A percentile compares a stretch with the other conserved stretches of the same genome.
Evolutionary conservation across 805 yeast species (phyloP).

Genomic region (Lipomyces kockii): DNA sequence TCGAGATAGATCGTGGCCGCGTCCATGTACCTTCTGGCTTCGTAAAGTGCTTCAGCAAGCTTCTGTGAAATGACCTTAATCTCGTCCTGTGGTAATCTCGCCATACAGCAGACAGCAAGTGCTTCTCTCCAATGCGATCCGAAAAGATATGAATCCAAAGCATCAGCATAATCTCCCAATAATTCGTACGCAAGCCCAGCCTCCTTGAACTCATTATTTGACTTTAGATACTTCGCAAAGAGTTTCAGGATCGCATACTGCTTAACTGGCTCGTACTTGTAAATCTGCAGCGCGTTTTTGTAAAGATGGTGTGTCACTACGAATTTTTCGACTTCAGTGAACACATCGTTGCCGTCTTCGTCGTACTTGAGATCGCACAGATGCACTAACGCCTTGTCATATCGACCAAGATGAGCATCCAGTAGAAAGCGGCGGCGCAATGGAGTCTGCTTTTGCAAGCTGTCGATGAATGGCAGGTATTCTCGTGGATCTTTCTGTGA

Average conservation of each 20-base stretch:
- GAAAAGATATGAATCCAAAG: slow-evolving; percentile 68
- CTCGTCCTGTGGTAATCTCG: slow-evolving; percentile 47
- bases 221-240: slow-evolving; percentile 67
- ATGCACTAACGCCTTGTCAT: slow-evolving; percentile 69
- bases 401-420: slow-evolving; percentile 74
- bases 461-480: slow-evolving; percentile 87
- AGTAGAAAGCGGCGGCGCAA: slow-evolving; percentile 73
- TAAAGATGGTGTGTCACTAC: slow-evolving; percentile 72
- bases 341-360: slow-evolving; percentile 42
- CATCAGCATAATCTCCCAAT: slow-evolving; percentile 59
- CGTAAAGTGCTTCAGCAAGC: slow-evolving; percentile 63
- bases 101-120: slow-evolving; percentile 57
- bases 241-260: slow-evolving; percentile 56
- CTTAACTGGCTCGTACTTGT: slow-evolving; percentile 60
- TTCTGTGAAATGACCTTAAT: slow-evolving; percentile 55
- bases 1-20: slow-evolving; percentile 77
- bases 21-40: slow-evolving; percentile 68
- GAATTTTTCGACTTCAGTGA: slow-evolving; percentile 67
- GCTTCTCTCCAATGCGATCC: slow-evolving; percentile 90
- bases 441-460: slow-evolving; percentile 68
- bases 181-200: slow-evolving; percentile 81
- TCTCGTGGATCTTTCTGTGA: slow-evolving; percentile 98
- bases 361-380: slow-evolving; percentile 54
- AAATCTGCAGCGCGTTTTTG: slow-evolving; percentile 66
- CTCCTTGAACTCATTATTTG: slow-evolving; percentile 57